These are phyloP conservation scores for Trichosporon coremiiforme DNA, from an alignment of 1,284 basidiomycete species.

Conservation along the genomic window DNA sequence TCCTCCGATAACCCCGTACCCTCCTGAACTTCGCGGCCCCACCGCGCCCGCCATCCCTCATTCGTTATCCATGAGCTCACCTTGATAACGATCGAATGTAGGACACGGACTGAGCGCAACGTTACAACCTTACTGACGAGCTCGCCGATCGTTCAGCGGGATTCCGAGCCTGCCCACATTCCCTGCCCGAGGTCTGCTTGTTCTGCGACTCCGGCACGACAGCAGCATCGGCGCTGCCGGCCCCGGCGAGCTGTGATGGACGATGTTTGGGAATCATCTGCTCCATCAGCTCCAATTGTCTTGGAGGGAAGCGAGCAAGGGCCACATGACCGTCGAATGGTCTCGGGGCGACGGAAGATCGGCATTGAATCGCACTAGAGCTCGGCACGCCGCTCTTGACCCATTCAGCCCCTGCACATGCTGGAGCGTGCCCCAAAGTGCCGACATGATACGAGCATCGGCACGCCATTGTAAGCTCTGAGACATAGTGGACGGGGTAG, in stretches of 20 bases:
- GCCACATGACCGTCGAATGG: background rate
- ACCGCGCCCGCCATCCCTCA: background rate
- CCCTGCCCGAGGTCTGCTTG: background rate
- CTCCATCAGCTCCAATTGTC: background rate
- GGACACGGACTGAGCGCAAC: background rate
- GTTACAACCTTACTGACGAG: background rate
- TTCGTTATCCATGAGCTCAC: background rate
- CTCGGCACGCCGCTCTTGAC: background rate
- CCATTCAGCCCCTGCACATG: background rate
- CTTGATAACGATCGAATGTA: background rate
- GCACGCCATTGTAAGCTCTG: background rate
- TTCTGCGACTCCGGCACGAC: background rate
- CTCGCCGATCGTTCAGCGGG: background rate
- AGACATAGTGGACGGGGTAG: background rate
- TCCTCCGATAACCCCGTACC: background rate
- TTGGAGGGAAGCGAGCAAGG: background rate
- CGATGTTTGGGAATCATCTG: background rate
- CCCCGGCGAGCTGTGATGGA: background rate
- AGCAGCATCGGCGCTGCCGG: background rate
- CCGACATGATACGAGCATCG: background rate
- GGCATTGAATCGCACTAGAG: conserved; percentile 9
- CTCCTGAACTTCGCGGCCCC: too few species aligned
- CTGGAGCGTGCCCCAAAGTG: background rate
- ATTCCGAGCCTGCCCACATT: background rate
- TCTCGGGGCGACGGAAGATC: conserved; percentile 7